Conservation (phyloP, 345 rosid genomes). For the Salix koriyanagi region DNA sequence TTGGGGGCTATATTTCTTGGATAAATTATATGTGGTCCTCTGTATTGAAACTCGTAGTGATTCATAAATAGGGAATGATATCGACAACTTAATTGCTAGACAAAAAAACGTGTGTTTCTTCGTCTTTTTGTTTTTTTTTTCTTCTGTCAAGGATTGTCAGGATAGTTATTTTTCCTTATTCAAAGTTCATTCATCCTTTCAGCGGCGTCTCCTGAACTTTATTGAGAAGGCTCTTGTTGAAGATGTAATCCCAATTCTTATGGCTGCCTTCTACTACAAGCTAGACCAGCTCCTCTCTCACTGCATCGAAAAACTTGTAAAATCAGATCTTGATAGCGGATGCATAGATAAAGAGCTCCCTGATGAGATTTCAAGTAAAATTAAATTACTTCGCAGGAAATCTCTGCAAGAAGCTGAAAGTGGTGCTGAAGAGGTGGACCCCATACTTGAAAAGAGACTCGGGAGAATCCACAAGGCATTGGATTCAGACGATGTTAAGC, state of each 20-base stretch:
- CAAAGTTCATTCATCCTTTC: conserved; percentile 3
- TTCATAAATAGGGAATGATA: neutral
- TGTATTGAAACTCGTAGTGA: neutral
- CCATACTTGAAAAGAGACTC: neutral
- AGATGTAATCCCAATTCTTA: conserved; percentile 39
- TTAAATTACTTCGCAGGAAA: neutral
- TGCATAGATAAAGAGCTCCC: neutral
- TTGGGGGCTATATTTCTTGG: neutral
- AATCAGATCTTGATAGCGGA: neutral
- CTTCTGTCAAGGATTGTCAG: neutral
- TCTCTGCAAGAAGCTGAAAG: neutral
- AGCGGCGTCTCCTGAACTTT: conserved; percentile 40
- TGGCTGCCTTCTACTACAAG: conserved; percentile 22
- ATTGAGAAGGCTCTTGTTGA: conserved; percentile 36
- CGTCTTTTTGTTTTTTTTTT: neutral
- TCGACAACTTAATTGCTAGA: neutral
- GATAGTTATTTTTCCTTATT: neutral
- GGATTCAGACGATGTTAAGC: neutral
- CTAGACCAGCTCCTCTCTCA: neutral
- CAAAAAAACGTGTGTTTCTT: neutral
- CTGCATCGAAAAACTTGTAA: neutral
- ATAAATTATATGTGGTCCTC: neutral
- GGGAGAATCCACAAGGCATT: neutral
- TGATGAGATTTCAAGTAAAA: neutral
- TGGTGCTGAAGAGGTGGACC: neutral